phyloP scores from a whole-genome alignment of 2,329 filamentous ascomycete genomes.

The Penicillium sclerotiorum region DNA sequence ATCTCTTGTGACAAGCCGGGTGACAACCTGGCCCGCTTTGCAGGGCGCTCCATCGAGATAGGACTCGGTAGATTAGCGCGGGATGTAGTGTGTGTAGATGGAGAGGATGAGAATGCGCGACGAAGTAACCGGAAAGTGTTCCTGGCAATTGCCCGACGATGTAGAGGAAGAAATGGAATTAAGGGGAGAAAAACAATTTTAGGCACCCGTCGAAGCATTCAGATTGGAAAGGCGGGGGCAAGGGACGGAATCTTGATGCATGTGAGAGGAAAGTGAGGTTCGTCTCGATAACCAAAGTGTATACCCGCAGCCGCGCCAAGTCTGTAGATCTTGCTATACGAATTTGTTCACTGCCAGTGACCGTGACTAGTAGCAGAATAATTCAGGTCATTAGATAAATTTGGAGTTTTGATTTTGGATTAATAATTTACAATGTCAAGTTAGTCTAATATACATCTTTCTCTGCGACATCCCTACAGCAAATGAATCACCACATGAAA shows the following conservation, averaged over 20 bases:
- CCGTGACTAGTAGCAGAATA: background rate
- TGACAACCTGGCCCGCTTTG: constrained; percentile 16
- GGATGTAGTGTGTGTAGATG: background rate
- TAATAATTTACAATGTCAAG: no score
- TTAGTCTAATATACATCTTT: background rate
- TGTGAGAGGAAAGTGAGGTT: background rate
- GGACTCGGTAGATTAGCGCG: background rate
- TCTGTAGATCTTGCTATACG: background rate
- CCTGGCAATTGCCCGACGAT: no score
- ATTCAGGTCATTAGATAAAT: no score
- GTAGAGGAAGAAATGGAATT: background rate
- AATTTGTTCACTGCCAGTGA: background rate
- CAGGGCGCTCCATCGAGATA: constrained; percentile 17
- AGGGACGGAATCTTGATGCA: background rate
- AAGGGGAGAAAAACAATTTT: no score
- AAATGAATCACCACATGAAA: constrained; percentile 58
- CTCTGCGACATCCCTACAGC: no score
- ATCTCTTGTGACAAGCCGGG: background rate
- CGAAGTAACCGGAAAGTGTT: background rate
- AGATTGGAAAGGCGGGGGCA: no score
- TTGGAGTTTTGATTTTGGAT: background rate
- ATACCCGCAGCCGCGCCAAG: background rate
- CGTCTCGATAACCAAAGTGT: background rate
- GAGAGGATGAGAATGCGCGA: background rate
- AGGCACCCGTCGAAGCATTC: background rate